phyloP scores from a whole-genome alignment of 805 yeast genomes.

The Grigorovia jiainica region DNA sequence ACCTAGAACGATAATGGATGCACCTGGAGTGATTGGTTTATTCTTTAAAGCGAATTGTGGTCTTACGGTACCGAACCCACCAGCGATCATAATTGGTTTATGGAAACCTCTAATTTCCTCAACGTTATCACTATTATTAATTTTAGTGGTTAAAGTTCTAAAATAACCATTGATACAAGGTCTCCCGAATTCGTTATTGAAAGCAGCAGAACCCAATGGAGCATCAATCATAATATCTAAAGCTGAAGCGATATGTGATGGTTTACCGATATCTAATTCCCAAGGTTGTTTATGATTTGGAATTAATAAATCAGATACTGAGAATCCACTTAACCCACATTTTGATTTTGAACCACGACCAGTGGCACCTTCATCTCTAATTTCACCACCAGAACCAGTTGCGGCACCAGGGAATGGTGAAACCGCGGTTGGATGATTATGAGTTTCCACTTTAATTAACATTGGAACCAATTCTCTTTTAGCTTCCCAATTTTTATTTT shows the following conservation, averaged over 20 bases:
- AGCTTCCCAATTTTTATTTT: constrained; percentile 63
- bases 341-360: constrained; percentile 97
- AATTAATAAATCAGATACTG: constrained; percentile 82
- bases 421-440: constrained; percentile 98
- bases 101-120: constrained; percentile 90
- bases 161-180: constrained; percentile 96
- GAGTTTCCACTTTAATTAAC: constrained; percentile 93
- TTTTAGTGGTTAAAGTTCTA: constrained; percentile 83
- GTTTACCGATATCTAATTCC: constrained; percentile 88
- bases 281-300: constrained; percentile 87
- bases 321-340: constrained; percentile 90
- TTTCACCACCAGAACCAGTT: constrained; percentile 99
- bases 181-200: constrained; percentile 97
- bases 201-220: constrained; percentile 95
- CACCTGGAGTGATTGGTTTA: constrained; percentile 81
- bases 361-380: constrained; percentile 99
- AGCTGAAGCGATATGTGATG: constrained; percentile 85
- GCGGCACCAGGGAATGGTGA: constrained; percentile 99
- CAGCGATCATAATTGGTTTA: constrained; percentile 98
- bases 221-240: constrained; percentile 95
- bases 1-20: constrained; percentile 86
- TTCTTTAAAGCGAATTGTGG: constrained; percentile 87
- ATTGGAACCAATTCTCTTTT: constrained; percentile 75
- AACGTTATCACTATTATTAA: constrained; percentile 50
- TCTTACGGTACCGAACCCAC: constrained; percentile 96